phyloP scores from a whole-genome alignment of 1,284 basidiomycete genomes.

The Moniliophthora roreri region DNA sequence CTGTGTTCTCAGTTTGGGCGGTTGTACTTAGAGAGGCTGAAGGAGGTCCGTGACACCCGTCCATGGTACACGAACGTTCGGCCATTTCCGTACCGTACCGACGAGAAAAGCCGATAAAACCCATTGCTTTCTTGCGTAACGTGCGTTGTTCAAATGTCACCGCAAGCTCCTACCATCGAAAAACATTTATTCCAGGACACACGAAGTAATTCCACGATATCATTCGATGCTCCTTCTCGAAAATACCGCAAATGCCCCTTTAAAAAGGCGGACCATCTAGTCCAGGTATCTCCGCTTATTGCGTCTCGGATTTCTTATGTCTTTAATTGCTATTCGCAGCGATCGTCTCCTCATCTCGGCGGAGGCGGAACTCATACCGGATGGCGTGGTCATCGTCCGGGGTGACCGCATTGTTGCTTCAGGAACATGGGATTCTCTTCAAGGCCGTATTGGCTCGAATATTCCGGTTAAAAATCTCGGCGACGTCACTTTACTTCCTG shows the following conservation, averaged over 20 bases:
- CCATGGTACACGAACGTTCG: neutral
- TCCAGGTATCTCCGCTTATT: neutral
- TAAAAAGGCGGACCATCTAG: neutral
- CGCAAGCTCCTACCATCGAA: constrained; percentile 2
- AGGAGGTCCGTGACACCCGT: too few species aligned
- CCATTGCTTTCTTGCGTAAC: neutral
- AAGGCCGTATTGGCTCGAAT: constrained; percentile 1
- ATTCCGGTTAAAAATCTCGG: constrained; percentile 8
- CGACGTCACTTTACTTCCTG: constrained; percentile 14
- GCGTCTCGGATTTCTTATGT: neutral
- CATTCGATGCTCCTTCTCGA: neutral
- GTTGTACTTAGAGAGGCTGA: too few species aligned
- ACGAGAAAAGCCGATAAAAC: neutral
- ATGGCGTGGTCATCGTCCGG: constrained; percentile 13
- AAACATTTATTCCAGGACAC: neutral
- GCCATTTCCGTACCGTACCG: neutral
- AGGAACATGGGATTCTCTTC: constrained; percentile 6
- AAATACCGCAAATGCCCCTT: neutral
- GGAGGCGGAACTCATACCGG: constrained; percentile 6
- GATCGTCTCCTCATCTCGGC: constrained; percentile 11
- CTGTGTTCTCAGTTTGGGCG: too few species aligned
- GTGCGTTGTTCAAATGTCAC: neutral
- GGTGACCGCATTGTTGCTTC: constrained; percentile 8
- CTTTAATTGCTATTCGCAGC: constrained; percentile 1
- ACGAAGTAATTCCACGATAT: constrained; percentile 6